A percentile compares a stretch with the other conserved stretches of the same genome.
These are phyloP conservation scores for Metschnikowia aberdeeniae DNA, from an alignment of 805 yeast genomes.

Conservation along the genomic window DNA sequence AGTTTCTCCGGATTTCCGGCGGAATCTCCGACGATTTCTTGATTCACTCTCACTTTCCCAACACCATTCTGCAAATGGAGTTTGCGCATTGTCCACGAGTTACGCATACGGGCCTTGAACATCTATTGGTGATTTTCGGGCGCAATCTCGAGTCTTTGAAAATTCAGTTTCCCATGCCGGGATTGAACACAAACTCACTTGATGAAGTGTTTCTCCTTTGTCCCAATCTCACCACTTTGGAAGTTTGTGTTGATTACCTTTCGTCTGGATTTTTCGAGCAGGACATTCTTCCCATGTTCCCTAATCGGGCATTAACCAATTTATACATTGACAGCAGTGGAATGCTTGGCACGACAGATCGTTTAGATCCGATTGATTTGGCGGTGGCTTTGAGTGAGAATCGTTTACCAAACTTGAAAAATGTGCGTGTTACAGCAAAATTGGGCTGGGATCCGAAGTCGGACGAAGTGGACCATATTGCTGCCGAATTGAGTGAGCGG, in stretches of 20 bases:
- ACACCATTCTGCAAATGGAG: slow-evolving; percentile 64
- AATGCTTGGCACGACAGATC: slow-evolving; percentile 74
- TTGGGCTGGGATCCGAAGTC: slow-evolving; percentile 77
- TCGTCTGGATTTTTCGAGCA: slow-evolving; percentile 41
- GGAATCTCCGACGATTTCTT: slow-evolving; percentile 84
- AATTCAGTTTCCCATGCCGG: slow-evolving; percentile 87
- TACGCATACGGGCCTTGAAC: slow-evolving; percentile 59
- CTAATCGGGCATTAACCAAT: slow-evolving; percentile 48
- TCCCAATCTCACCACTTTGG: slow-evolving; percentile 61
- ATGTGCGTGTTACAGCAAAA: slow-evolving; percentile 64
- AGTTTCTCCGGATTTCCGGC: slow-evolving; percentile 76
- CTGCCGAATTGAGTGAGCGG: slow-evolving; percentile 65
- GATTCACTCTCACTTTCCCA: slow-evolving; percentile 65
- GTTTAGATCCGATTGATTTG: slow-evolving; percentile 83
- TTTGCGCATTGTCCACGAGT: slow-evolving; percentile 86
- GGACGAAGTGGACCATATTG: slow-evolving; percentile 45
- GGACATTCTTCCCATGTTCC: slow-evolving; percentile 23
- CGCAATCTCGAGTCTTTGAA: slow-evolving; percentile 56
- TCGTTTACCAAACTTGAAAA: slow-evolving; percentile 63
- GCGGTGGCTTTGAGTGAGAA: slow-evolving; percentile 80
- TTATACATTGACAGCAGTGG: slow-evolving; percentile 82
- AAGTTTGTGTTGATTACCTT: slow-evolving; percentile 76
- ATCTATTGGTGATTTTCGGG: slow-evolving; percentile 63
- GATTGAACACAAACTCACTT: slow-evolving; percentile 60
- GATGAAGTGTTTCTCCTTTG: slow-evolving; percentile 74